A percentile compares a stretch with the other conserved stretches of the same genome.
phyloP scores from a whole-genome alignment of 257 asterid genomes.

The Nicotiana noctiflora region DNA sequence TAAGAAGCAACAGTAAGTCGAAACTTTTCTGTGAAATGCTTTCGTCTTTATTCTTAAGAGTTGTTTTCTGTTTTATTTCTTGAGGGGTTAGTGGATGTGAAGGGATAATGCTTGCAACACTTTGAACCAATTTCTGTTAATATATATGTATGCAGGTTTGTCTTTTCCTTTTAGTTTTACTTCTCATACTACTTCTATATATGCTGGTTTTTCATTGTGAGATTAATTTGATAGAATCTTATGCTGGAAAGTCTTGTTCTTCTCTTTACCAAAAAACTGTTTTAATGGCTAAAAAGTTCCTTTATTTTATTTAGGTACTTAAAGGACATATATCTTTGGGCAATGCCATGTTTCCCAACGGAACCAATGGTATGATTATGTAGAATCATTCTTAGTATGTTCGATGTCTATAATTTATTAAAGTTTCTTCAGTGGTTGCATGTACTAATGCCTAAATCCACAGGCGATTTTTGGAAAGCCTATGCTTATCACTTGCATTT shows the following conservation, averaged over 20 bases:
- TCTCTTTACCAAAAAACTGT: not conserved
- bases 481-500: not conserved
- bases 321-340: slow-evolving; percentile 93
- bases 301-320: slow-evolving; percentile 58
- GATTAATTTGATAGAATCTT: not conserved
- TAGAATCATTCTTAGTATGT: not conserved
- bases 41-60: not conserved
- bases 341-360: slow-evolving; percentile 84
- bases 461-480: not conserved
- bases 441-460: not conserved
- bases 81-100: not conserved
- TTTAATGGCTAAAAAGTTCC: not conserved
- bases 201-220: not conserved
- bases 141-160: not conserved
- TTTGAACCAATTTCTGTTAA: not conserved
- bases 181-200: not conserved
- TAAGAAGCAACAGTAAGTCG: not conserved
- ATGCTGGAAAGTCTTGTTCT: not conserved
- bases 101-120: not conserved
- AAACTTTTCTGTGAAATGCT: not conserved
- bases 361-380: slow-evolving; percentile 64
- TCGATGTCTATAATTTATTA: not conserved
- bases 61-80: not conserved
- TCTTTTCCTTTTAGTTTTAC: not conserved
- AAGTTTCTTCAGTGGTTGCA: not conserved